Base-by-base conservation (phyloP, 768 basidiomycete genomes). In the Imleria badia region DNA sequence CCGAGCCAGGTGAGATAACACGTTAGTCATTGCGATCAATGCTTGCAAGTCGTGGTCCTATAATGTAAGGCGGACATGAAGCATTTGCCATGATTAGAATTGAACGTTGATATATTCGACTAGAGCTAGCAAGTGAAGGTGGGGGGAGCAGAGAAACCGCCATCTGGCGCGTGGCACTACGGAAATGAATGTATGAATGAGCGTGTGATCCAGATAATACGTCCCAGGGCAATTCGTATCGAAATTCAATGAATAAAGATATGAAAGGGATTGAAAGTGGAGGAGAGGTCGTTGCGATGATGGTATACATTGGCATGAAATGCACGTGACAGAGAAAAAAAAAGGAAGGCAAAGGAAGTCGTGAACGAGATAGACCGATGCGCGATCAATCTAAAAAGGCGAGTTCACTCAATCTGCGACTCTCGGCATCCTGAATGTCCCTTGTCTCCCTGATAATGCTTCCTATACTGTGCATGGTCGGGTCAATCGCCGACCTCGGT, bases 391-490 rank as follows among this genome's bases (percentile, higher is more conserved):
- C 59, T 64, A 87, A 70, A 65, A 89, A 91, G 50, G 87, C 87
- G 62, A 87, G 66, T 73, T 91, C 88, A 41, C 84, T 83, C 75
- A 89, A 72, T 67, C 86, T 73, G 69, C 87, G 73, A 58, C 76
- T 78, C 75, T 91, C 88, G 12, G 82, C 84, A 56, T 91, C 86
- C 65, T 80, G 73, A 38, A 90, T 88, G 38, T 68, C 71, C 45
- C 62, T 76, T 50, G 80, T 72, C 71, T 84, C 77, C 33, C 74
- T 47, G 55, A 82, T 46, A 48, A 91, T 87, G 51, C 76, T 83
- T 43, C 78, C 85, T 17, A 73, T 66, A 56, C 72, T 83, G 62
- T 90, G 81, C 52, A 88, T 78, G 43, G 78, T 82, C 34, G 86
- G 84, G 50, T 75, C 72, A 19, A 86, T 71, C 13, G 85, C 73